These are phyloP conservation scores for Globisporangium cederbergense DNA, from an alignment of 352 stramenopile genomes.

Conservation along the genomic window DNA sequence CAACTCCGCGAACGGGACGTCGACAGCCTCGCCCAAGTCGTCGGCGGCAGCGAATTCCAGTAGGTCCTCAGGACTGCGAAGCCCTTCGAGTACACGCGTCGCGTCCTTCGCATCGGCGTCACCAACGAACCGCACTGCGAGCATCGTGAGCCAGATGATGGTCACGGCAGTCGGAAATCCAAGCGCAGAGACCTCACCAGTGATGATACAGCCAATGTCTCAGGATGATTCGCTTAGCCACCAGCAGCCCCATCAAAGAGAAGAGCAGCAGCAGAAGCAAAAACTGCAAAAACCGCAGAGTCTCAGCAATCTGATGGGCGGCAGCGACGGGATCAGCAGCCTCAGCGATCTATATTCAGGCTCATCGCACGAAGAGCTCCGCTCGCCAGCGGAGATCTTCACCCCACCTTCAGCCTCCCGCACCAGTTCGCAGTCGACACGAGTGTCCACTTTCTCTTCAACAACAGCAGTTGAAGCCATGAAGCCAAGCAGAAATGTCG, in stretches of 20 bases:
- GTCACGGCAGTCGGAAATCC: not conserved
- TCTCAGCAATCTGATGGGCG: not conserved
- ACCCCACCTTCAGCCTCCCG: not conserved
- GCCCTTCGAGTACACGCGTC: slow-evolving; percentile 11
- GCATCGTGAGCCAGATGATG: slow-evolving; percentile 17
- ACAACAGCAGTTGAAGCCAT: slow-evolving; percentile 30
- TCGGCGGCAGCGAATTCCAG: not conserved
- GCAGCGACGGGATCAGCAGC: slow-evolving; percentile 7
- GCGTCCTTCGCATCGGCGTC: slow-evolving; percentile 7
- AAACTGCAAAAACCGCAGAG: not conserved
- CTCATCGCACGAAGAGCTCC: slow-evolving; percentile 1
- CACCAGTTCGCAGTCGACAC: not conserved
- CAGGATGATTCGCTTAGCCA: not conserved
- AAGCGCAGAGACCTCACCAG: not conserved
- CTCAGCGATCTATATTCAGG: slow-evolving; percentile 12
- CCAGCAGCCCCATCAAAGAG: not conserved
- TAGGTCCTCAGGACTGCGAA: slow-evolving; percentile 13
- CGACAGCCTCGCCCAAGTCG: slow-evolving; percentile 3
- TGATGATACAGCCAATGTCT: not conserved
- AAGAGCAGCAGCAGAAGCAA: not conserved
- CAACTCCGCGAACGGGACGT: not conserved
- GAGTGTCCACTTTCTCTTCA: slow-evolving; percentile 9
- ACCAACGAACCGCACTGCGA: slow-evolving; percentile 12
- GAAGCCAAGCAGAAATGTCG: slow-evolving; percentile 10
- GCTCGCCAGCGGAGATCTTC: not conserved